These are phyloP conservation scores for Talaromyces proteolyticus DNA, from an alignment of 495 filamentous ascomycete genomes.

Conservation along the genomic window DNA sequence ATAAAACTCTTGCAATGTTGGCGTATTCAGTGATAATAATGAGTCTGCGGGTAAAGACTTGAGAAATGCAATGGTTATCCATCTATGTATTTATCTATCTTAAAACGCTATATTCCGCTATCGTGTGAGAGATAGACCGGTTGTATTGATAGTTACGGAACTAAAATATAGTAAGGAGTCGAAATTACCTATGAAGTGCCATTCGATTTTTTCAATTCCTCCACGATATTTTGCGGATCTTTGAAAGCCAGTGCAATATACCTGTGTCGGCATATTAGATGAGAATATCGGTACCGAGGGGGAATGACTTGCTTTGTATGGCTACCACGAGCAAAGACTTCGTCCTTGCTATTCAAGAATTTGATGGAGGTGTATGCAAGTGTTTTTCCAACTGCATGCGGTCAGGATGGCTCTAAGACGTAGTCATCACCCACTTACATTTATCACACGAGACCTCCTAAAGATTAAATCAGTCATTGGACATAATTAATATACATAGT, in stretches of 20 bases:
- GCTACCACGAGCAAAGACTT: constrained; percentile 81
- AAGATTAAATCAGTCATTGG: constrained; percentile 15
- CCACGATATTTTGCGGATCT: constrained; percentile 53
- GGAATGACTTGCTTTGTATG: constrained; percentile 77
- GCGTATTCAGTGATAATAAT: not conserved
- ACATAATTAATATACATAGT: too few relatives aligned
- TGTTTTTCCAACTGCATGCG: constrained; percentile 75
- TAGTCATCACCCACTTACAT: constrained; percentile 45
- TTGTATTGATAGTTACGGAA: not conserved
- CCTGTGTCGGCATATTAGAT: constrained; percentile 18
- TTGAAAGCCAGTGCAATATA: constrained; percentile 55
- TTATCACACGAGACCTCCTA: constrained; percentile 77
- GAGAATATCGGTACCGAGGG: not conserved
- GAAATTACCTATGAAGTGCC: not conserved
- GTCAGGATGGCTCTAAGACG: not conserved
- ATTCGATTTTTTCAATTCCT: constrained; percentile 30
- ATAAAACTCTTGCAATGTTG: not conserved
- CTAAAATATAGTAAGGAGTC: not conserved
- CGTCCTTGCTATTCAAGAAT: constrained; percentile 70
- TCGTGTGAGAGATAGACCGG: not conserved
- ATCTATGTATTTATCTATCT: not conserved
- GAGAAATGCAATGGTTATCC: not conserved
- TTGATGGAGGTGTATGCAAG: constrained; percentile 81
- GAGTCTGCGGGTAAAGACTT: not conserved
- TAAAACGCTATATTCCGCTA: not conserved